A percentile compares a stretch with the other conserved stretches of the same genome.
phyloP scores from a whole-genome alignment of 2,329 filamentous ascomycete genomes.

The Diaporthe amygdali region DNA sequence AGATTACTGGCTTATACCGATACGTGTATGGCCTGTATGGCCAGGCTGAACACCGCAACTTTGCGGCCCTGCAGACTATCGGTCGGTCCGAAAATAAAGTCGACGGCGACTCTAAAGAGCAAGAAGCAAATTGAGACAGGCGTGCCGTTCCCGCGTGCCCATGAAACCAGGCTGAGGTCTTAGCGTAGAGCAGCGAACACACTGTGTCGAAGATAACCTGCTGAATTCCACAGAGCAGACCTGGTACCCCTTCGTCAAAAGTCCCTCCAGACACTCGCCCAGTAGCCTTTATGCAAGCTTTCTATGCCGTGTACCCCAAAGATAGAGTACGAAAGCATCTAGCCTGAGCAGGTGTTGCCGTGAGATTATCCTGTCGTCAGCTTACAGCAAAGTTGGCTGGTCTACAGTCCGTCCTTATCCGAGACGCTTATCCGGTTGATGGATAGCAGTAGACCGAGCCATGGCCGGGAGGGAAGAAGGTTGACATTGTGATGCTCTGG shows the following conservation, averaged over 20 bases:
- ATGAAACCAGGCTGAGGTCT: not conserved
- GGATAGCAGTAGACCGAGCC: not conserved
- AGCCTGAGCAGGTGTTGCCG: not conserved
- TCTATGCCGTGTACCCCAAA: constrained; percentile 17
- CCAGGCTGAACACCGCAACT: not conserved
- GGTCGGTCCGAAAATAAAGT: not conserved
- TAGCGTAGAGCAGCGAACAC: constrained; percentile 4
- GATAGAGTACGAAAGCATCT: constrained; percentile 5
- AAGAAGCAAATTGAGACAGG: constrained; percentile 10
- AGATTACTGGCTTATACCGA: not conserved
- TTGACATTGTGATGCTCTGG: not conserved
- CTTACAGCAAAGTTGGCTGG: not conserved
- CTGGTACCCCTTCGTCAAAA: constrained; percentile 5
- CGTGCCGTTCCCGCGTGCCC: not conserved
- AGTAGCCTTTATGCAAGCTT: constrained; percentile 20
- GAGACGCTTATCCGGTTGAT: not conserved
- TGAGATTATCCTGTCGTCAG: not conserved
- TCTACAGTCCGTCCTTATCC: not conserved
- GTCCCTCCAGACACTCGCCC: not conserved
- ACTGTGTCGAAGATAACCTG: not conserved
- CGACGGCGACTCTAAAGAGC: not conserved
- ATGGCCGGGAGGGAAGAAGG: not conserved
- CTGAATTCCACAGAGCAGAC: not conserved
- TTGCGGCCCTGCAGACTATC: not conserved
- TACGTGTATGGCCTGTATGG: not conserved